phyloP scores from a whole-genome alignment of 1,139 yeast genomes.

The Entelexis paramagnoliae region DNA sequence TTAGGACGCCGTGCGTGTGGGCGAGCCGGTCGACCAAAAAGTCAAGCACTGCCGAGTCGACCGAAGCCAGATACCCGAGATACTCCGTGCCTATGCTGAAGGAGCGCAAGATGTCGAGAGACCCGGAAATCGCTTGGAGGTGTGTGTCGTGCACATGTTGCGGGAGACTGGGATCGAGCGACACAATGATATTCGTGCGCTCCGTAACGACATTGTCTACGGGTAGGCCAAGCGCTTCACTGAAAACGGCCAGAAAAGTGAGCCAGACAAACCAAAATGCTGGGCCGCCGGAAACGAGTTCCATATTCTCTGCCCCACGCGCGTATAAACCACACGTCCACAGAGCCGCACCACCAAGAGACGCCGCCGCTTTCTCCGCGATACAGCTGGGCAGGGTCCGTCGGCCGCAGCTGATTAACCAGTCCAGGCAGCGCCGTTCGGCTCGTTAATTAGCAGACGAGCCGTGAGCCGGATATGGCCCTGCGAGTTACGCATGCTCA shows the following conservation, averaged over 20 bases:
- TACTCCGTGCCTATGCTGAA: background rate
- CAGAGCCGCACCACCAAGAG: no score
- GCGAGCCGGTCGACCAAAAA: background rate
- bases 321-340: no score
- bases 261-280: background rate
- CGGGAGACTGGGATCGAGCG: background rate
- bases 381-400: no score
- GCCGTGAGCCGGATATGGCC: no score
- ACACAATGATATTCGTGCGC: background rate
- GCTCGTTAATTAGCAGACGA: no score
- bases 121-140: background rate
- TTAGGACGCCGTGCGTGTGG: background rate
- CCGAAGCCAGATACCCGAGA: background rate
- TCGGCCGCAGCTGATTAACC: no score
- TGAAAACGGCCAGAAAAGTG: background rate
- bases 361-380: no score
- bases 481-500: no score
- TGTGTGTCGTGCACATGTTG: background rate
- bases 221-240: background rate
- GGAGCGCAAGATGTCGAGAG: background rate
- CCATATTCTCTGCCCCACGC: no score
- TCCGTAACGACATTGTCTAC: background rate
- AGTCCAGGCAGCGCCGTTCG: no score
- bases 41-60: background rate
- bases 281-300: background rate